These are phyloP conservation scores for Geotrichum klebahnii DNA, from an alignment of 1,139 yeast species.

Conservation along the genomic window DNA sequence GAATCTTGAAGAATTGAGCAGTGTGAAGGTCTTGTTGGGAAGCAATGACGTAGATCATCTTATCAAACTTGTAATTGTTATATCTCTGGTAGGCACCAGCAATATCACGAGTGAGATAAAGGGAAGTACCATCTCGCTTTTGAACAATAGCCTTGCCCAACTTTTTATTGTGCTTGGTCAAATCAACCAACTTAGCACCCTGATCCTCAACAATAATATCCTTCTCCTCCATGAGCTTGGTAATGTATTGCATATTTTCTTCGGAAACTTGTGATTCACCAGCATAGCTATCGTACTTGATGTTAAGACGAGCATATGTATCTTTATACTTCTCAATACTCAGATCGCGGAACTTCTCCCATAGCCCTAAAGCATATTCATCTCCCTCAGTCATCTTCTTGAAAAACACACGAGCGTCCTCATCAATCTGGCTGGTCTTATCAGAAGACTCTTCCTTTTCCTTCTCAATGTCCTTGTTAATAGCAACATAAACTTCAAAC, in stretches of 20 bases:
- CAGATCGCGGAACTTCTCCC: conserved; percentile 86
- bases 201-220: conserved; percentile 78
- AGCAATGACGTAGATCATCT: conserved; percentile 94
- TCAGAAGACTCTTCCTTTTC: conserved; percentile 61
- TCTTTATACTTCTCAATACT: conserved; percentile 81
- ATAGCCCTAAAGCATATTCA: conserved; percentile 65
- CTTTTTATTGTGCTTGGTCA: conserved; percentile 82
- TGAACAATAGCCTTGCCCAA: conserved; percentile 91
- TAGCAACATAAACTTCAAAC: conserved; percentile 86
- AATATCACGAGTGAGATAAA: conserved; percentile 92
- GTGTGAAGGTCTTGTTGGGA: conserved; percentile 92
- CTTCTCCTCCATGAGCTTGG: conserved; percentile 59
- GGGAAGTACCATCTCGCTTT: conserved; percentile 92
- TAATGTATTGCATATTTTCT: conserved; percentile 65
- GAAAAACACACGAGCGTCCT: conserved; percentile 83
- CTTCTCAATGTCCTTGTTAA: conserved; percentile 71
- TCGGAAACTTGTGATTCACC: conserved; percentile 94
- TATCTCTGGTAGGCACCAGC: conserved; percentile 95
- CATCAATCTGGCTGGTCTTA: conserved; percentile 54
- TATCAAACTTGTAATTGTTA: conserved; percentile 79
- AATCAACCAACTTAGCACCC: conserved; percentile 87
- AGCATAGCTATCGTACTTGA: conserved; percentile 78
- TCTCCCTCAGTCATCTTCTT: conserved; percentile 93
- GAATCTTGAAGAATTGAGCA: conserved; percentile 91
- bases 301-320: conserved; percentile 89